phyloP scores from a whole-genome alignment of 2,329 filamentous ascomycete genomes.

The Cercospora zeae-maydis region DNA sequence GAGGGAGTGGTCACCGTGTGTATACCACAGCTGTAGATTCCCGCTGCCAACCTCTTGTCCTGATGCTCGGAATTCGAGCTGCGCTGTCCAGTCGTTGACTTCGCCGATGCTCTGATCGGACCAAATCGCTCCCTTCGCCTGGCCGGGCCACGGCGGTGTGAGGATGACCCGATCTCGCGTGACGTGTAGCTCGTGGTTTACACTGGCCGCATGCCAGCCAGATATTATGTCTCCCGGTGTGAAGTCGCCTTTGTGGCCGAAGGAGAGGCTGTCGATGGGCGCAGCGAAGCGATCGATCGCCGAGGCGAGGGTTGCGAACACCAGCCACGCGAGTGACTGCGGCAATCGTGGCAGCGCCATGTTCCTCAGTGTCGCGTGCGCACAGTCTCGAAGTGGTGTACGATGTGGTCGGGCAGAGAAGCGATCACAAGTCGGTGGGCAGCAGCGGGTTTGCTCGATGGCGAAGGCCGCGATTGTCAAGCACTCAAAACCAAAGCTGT shows the following conservation, averaged over 20 bases:
- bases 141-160: conserved; percentile 82
- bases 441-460: not conserved
- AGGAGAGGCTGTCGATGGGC: conserved; percentile 54
- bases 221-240: conserved; percentile 58
- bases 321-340: conserved; percentile 25
- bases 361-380: not conserved
- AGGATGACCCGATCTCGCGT: conserved; percentile 90
- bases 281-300: conserved; percentile 22
- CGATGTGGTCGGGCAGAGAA: not conserved
- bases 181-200: conserved; percentile 55
- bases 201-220: conserved; percentile 54
- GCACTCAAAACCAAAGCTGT: not conserved
- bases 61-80: conserved; percentile 82
- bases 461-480: not conserved
- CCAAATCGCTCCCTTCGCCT: conserved; percentile 81
- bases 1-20: conserved; percentile 61
- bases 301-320: conserved; percentile 27
- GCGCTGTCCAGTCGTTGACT: conserved; percentile 64
- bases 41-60: conserved; percentile 82
- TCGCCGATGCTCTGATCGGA: conserved; percentile 57
- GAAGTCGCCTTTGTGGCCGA: conserved; percentile 68
- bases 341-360: conserved; percentile 8
- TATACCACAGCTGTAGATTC: conserved; percentile 92
- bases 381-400: not conserved
- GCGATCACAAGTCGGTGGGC: not conserved